A percentile compares a stretch with the other conserved stretches of the same genome.
Evolutionary conservation across 2,329 filamentous ascomycete species (phyloP).

Genomic region (Incumbomyces delicatus): DNA sequence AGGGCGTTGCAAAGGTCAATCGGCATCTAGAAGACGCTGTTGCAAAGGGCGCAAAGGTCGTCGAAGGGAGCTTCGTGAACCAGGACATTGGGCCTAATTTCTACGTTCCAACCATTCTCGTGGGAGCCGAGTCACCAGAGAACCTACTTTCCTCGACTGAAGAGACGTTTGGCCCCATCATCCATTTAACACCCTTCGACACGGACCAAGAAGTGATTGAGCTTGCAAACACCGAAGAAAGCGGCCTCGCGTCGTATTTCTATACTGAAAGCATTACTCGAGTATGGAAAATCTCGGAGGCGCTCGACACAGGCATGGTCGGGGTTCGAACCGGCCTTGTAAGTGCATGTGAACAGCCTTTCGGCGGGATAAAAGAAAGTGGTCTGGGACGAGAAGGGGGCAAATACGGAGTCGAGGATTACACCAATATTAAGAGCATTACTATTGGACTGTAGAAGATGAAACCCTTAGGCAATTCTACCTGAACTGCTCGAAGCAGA

Average conservation of each 20-base stretch:
- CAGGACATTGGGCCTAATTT: slow-evolving; percentile 44
- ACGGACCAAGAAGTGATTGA: slow-evolving; percentile 38
- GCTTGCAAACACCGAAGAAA: slow-evolving; percentile 42
- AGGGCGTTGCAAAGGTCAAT: slow-evolving; percentile 28
- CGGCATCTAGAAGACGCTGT: too few relatives aligned
- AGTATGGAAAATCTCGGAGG: slow-evolving; percentile 37
- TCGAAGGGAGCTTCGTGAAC: slow-evolving; percentile 43
- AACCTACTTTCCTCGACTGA: slow-evolving; percentile 23
- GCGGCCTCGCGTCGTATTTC: slow-evolving; percentile 41
- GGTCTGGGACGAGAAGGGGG: slow-evolving; percentile 68
- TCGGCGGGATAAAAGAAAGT: slow-evolving; percentile 56
- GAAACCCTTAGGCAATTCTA: too few relatives aligned
- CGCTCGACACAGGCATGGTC: slow-evolving; percentile 41
- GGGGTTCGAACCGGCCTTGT: slow-evolving; percentile 52
- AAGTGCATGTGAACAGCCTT: slow-evolving; percentile 62
- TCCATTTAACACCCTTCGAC: slow-evolving; percentile 39
- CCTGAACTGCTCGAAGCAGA: too few relatives aligned
- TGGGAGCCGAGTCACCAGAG: slow-evolving; percentile 28
- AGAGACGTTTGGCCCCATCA: slow-evolving; percentile 45
- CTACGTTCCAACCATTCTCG: slow-evolving; percentile 40
- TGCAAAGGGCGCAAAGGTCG: slow-evolving; percentile 30
- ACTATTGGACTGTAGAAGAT: slow-evolving; percentile 54
- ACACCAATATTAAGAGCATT: slow-evolving; percentile 62
- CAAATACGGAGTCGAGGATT: slow-evolving; percentile 70
- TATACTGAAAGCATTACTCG: slow-evolving; percentile 43